phyloP scores from a whole-genome alignment of 2,329 filamentous ascomycete species.

The Diaporthe citri region DNA sequence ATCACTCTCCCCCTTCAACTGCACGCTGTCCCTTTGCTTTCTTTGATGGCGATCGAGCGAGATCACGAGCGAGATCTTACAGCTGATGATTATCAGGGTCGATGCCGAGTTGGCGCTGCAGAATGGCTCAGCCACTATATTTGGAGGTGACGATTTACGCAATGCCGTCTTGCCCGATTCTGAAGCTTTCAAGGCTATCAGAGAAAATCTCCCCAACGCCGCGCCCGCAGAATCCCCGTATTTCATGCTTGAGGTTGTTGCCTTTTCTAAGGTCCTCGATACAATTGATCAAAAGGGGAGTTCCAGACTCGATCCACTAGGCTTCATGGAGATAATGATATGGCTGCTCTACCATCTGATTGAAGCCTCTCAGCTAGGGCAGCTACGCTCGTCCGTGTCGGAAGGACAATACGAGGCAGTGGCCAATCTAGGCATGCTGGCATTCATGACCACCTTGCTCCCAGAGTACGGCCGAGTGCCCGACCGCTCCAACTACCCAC shows the following conservation, averaged over 20 bases:
- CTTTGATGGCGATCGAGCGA: too few relatives aligned
- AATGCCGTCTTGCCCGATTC: not conserved
- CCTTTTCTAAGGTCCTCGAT: not conserved
- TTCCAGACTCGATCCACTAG: not conserved
- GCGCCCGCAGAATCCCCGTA: not conserved
- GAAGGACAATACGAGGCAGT: not conserved
- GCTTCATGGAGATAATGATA: not conserved
- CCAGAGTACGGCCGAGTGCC: not conserved
- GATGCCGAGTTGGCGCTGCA: not conserved
- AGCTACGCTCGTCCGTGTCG: not conserved
- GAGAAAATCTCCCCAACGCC: not conserved
- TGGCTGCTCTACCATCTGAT: not conserved
- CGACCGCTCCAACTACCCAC: not conserved
- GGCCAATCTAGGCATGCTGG: not conserved
- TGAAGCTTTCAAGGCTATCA: not conserved
- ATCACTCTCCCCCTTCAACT: not conserved
- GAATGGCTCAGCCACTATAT: not conserved
- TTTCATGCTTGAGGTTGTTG: not conserved
- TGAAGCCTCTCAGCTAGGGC: not conserved
- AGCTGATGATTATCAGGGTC: not conserved
- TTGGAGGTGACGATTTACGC: not conserved
- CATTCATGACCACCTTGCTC: not conserved
- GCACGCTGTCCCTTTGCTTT: not conserved
- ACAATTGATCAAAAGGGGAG: not conserved
- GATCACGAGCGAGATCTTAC: too few relatives aligned